Percentiles rank a stretch among this genome's conserved stretches.
Evolutionary conservation across 352 stramenopile species (phyloP).

Genomic region (Chrysophaeum taylorii): DNA sequence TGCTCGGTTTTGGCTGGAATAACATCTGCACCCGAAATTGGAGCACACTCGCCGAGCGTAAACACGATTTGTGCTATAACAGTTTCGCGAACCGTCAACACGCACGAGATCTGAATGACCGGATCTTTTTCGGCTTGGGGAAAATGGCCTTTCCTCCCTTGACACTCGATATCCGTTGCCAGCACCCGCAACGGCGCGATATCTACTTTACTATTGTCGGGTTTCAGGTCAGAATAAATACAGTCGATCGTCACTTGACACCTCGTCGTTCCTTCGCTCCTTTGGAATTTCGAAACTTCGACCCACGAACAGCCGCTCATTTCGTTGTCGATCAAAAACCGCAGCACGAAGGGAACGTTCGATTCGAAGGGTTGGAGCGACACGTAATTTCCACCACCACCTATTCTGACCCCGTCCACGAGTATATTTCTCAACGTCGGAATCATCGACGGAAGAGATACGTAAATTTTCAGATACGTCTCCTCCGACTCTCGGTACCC

Average conservation of each 20-base stretch:
- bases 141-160: constrained; percentile 84
- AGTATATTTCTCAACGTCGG: constrained; percentile 77
- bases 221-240: too few species aligned
- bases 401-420: constrained; percentile 64
- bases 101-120: constrained; percentile 99
- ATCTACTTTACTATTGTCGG: too few species aligned
- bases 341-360: constrained; percentile 97
- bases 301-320: constrained; percentile 95
- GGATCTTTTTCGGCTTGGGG: constrained; percentile 82
- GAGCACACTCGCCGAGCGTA: constrained; percentile 88
- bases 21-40: constrained; percentile 95
- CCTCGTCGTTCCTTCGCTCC: not conserved
- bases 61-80: constrained; percentile 88
- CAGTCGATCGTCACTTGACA: not conserved
- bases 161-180: constrained; percentile 99
- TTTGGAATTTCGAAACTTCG: constrained; percentile 54
- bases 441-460: constrained; percentile 86
- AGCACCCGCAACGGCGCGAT: constrained; percentile 93
- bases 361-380: constrained; percentile 84
- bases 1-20: constrained; percentile 87
- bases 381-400: constrained; percentile 13
- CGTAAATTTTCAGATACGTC: constrained; percentile 68
- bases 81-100: constrained; percentile 72
- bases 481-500: constrained; percentile 39
- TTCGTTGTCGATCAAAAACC: constrained; percentile 97